Conservation (phyloP, 148 eudicot species). For the Agrostemma githago region DNA sequence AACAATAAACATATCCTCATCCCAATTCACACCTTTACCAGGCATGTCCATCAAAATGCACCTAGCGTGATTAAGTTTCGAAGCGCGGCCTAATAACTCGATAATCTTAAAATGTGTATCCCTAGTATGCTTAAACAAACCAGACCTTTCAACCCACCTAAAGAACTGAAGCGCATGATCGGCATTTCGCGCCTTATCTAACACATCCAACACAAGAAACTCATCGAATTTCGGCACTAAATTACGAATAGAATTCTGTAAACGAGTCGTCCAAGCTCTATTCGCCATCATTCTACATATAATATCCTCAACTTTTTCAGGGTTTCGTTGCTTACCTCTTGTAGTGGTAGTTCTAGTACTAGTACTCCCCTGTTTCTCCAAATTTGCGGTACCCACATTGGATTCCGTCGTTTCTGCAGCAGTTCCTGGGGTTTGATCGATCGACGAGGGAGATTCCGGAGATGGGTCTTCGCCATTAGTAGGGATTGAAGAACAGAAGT, state of each 20-base stretch:
- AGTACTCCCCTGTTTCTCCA: background rate
- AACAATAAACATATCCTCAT: conserved; percentile 80
- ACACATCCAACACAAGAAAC: conserved; percentile 54
- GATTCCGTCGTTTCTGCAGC: conserved; percentile 7
- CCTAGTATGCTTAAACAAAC: conserved; percentile 49
- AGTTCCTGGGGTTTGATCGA: conserved; percentile 18
- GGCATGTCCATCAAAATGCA: conserved; percentile 83
- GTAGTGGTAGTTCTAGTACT: background rate
- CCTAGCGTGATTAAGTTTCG: conserved; percentile 82
- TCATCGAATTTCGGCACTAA: conserved; percentile 65
- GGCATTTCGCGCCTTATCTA: conserved; percentile 47
- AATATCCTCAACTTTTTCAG: conserved; percentile 59
- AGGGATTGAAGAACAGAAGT: conserved; percentile 41
- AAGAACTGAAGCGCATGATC: conserved; percentile 88
- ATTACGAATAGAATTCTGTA: conserved; percentile 79
- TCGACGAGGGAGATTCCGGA: conserved; percentile 14
- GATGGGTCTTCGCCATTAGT: conserved; percentile 18
- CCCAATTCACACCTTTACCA: conserved; percentile 56
- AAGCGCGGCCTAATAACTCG: conserved; percentile 57
- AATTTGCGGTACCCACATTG: conserved; percentile 12
- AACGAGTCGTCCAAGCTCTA: conserved; percentile 86
- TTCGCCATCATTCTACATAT: conserved; percentile 88
- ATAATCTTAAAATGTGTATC: conserved; percentile 69
- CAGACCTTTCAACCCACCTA: conserved; percentile 78
- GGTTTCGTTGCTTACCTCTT: conserved; percentile 48